These are phyloP conservation scores for Scleroderma citrinum DNA, from an alignment of 768 basidiomycete species.

Conservation along the genomic window DNA sequence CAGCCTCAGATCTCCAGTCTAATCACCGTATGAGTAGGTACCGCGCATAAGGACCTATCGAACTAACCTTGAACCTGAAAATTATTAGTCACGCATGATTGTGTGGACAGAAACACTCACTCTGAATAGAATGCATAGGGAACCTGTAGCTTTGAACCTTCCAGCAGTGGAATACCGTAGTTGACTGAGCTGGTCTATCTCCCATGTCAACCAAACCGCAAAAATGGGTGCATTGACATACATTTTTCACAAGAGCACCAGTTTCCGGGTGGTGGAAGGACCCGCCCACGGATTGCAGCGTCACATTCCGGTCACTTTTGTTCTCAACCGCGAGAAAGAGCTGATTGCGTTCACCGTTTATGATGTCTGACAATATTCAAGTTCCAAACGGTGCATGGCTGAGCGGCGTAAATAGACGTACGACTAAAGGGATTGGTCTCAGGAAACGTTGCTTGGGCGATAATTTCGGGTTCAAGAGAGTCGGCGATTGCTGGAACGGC, in stretches of 20 bases:
- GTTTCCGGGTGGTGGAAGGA: slow-evolving; percentile 64
- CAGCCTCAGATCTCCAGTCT: slow-evolving; percentile 74
- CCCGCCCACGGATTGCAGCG: slow-evolving; percentile 58
- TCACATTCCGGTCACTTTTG: slow-evolving; percentile 66
- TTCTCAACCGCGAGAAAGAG: slow-evolving; percentile 66
- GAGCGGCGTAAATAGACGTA: slow-evolving; percentile 32
- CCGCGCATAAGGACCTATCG: neutral
- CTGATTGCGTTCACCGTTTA: slow-evolving; percentile 78
- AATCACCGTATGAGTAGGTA: slow-evolving; percentile 7
- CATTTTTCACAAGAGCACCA: slow-evolving; percentile 65
- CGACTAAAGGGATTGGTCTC: slow-evolving; percentile 74
- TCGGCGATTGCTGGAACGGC: slow-evolving; percentile 23
- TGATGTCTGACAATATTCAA: slow-evolving; percentile 48
- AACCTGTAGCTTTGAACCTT: slow-evolving; percentile 54
- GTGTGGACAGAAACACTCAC: slow-evolving; percentile 38
- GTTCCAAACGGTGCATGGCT: slow-evolving; percentile 8
- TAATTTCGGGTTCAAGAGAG: slow-evolving; percentile 47
- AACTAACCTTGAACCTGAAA: slow-evolving; percentile 56
- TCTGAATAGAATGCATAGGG: slow-evolving; percentile 79
- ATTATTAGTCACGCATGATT: slow-evolving; percentile 9
- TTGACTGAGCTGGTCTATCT: slow-evolving; percentile 52
- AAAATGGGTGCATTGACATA: slow-evolving; percentile 25
- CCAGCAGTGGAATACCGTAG: slow-evolving; percentile 47
- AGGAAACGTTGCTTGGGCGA: slow-evolving; percentile 51
- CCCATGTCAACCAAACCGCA: neutral